These are phyloP conservation scores for Verticillium nubilum DNA, from an alignment of 2,329 filamentous ascomycete genomes.

Conservation along the genomic window DNA sequence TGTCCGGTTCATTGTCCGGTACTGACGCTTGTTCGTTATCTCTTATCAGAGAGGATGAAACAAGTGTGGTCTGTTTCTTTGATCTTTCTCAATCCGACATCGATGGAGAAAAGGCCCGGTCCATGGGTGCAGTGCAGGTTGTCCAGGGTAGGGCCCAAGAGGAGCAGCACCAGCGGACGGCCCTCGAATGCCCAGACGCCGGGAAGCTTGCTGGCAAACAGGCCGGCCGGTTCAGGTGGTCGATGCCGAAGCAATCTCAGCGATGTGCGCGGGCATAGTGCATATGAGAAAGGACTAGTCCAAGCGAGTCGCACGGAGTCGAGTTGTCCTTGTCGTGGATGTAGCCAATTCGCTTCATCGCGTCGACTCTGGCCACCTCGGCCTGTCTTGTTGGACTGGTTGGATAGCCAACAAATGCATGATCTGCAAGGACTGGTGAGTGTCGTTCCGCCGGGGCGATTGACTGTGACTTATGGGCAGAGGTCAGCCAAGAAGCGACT, in stretches of 20 bases:
- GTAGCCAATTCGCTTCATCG: no score
- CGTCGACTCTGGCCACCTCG: no score
- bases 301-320: no score
- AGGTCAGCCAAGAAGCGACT: background rate
- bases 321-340: no score
- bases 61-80: background rate
- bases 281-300: no score
- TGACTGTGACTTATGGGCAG: background rate
- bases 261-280: background rate
- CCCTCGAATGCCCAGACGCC: background rate
- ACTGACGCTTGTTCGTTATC: background rate
- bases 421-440: no score
- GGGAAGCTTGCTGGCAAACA: background rate
- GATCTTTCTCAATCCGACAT: background rate
- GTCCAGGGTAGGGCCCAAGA: no score
- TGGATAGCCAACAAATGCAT: no score
- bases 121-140: background rate
- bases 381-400: background rate
- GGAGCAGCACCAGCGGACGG: background rate
- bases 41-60: background rate
- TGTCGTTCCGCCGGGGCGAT: background rate
- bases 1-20: background rate
- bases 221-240: background rate
- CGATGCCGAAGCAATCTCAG: background rate
- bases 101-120: background rate